Evolutionary conservation across 192 early-diverging fungal genomes (phyloP).

Genomic region (Coemansia sp.): DNA sequence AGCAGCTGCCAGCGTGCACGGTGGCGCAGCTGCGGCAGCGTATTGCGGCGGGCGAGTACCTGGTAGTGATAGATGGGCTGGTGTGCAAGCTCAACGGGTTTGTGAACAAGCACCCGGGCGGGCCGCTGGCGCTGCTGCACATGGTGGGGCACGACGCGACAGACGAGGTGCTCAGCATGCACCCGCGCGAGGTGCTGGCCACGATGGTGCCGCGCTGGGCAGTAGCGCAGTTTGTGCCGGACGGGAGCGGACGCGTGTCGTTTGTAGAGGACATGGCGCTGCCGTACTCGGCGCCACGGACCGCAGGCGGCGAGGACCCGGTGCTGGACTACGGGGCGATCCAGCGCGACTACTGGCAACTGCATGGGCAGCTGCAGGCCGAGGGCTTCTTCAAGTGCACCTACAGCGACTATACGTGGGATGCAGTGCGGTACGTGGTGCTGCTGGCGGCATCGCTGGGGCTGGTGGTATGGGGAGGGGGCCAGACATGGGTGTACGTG

Average conservation of each 20-base stretch:
- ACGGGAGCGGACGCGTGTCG: conserved; percentile 19
- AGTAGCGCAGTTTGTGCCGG: conserved; percentile 51
- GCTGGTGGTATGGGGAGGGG: conserved; percentile 35
- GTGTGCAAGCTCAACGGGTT: conserved; percentile 86
- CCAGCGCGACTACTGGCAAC: conserved; percentile 59
- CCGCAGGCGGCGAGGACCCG: conserved; percentile 16
- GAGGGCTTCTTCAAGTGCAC: conserved; percentile 66
- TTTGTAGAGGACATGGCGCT: conserved; percentile 49
- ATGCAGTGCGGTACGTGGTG: conserved; percentile 43
- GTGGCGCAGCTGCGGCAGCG: conserved; percentile 37
- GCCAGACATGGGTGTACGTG: conserved; percentile 37
- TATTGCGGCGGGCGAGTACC: conserved; percentile 62
- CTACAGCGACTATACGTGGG: conserved; percentile 56
- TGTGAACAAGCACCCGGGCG: conserved; percentile 86
- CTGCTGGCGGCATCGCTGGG: conserved; percentile 29
- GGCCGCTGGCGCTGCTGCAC: conserved; percentile 82
- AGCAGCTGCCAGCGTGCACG: conserved; percentile 42
- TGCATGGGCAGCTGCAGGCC: conserved; percentile 63
- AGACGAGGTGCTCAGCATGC: conserved; percentile 81
- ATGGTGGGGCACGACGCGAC: conserved; percentile 89
- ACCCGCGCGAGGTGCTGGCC: conserved; percentile 77
- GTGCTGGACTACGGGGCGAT: conserved; percentile 50
- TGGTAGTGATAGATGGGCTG: conserved; percentile 81
- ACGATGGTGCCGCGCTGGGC: conserved; percentile 75
- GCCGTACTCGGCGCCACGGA: conserved; percentile 33